phyloP scores from a whole-genome alignment of 1,284 basidiomycete genomes.

The Ganoderma lucidum region DNA sequence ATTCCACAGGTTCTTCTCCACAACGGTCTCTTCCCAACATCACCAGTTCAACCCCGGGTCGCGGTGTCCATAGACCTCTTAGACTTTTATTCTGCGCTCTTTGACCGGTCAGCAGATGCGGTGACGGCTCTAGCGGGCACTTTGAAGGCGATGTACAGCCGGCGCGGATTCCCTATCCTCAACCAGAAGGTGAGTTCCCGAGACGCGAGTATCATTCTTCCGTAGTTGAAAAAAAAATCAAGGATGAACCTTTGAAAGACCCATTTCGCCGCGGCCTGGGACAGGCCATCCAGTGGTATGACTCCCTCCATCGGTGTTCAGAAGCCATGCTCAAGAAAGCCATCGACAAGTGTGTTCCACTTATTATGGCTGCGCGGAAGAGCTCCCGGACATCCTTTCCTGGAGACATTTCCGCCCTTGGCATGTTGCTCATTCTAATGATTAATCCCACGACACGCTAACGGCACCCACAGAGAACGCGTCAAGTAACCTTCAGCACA shows the following conservation, averaged over 20 bases:
- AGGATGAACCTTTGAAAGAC: conserved; percentile 27
- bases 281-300: conserved; percentile 38
- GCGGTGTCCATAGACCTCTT: conserved; percentile 32
- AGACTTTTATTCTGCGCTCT: conserved; percentile 36
- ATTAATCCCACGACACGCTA: too few relatives aligned
- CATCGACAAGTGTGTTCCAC: conserved; percentile 10
- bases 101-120: conserved; percentile 38
- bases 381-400: not conserved
- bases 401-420: not conserved
- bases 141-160: conserved; percentile 33
- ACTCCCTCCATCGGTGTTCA: conserved; percentile 21
- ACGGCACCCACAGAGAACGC: too few relatives aligned
- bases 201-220: too few relatives aligned
- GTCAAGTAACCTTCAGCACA: too few relatives aligned
- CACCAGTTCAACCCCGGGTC: conserved; percentile 21
- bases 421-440: too few relatives aligned
- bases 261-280: conserved; percentile 30
- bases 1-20: conserved; percentile 14
- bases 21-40: conserved; percentile 24
- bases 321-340: conserved; percentile 17
- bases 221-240: not conserved
- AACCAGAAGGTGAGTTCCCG: conserved; percentile 20
- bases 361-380: not conserved
- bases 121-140: conserved; percentile 35
- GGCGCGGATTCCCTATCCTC: conserved; percentile 26